These are phyloP conservation scores for Panaeolus cyanescens DNA, from an alignment of 768 basidiomycete species.

Conservation along the genomic window DNA sequence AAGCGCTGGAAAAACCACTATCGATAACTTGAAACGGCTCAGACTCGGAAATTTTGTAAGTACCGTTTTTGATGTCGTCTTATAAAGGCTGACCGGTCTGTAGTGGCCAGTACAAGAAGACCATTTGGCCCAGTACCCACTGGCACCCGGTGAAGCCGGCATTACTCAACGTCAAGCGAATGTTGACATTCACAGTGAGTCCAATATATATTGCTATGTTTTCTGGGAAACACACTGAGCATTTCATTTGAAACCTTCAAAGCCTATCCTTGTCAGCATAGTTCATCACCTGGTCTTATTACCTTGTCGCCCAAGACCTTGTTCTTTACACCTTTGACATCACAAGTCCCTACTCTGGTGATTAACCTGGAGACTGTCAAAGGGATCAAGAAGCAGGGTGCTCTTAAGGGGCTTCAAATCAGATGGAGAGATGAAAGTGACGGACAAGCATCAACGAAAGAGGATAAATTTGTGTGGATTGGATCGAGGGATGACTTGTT, in stretches of 20 bases:
- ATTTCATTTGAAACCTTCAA: background rate
- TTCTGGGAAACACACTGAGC: background rate
- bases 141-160: slow-evolving; percentile 17
- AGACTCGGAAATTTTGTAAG: slow-evolving; percentile 37
- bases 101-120: slow-evolving; percentile 20
- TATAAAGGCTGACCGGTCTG: background rate
- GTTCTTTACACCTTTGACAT: slow-evolving; percentile 57
- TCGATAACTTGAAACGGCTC: slow-evolving; percentile 42
- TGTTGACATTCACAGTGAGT: slow-evolving; percentile 37
- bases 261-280: slow-evolving; percentile 66
- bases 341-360: slow-evolving; percentile 41
- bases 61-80: slow-evolving; percentile 1
- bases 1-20: slow-evolving; percentile 44
- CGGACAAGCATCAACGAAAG: slow-evolving; percentile 35
- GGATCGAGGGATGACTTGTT: slow-evolving; percentile 67
- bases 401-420: slow-evolving; percentile 55
- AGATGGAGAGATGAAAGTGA: slow-evolving; percentile 37
- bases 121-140: slow-evolving; percentile 21
- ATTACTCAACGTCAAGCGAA: slow-evolving; percentile 18
- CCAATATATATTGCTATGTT: background rate
- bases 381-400: slow-evolving; percentile 57
- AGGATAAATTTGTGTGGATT: slow-evolving; percentile 62
- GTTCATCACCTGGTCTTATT: slow-evolving; percentile 57
- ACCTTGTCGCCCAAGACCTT: slow-evolving; percentile 52
- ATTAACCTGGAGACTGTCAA: slow-evolving; percentile 49